Percentiles rank a stretch among this genome's conserved stretches.
phyloP scores from a whole-genome alignment of 495 filamentous ascomycete genomes.

The Podospora didyma region DNA sequence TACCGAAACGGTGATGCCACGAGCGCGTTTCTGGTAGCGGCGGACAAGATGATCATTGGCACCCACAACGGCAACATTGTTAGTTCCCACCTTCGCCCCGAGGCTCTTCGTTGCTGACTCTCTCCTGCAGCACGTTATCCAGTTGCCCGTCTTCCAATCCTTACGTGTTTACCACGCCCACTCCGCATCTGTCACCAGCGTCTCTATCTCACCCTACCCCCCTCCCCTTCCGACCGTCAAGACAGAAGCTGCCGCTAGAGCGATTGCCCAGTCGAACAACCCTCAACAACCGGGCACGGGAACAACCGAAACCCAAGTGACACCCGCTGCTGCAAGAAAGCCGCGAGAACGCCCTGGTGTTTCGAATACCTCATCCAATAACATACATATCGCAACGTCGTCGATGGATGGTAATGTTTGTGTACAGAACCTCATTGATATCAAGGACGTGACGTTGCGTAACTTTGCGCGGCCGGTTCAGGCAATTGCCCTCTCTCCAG shows the following conservation, averaged over 20 bases:
- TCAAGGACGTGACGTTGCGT: conserved; percentile 75
- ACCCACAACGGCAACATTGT: conserved; percentile 98
- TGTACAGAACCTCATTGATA: conserved; percentile 69
- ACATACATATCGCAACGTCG: conserved; percentile 86
- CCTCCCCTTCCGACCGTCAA: conserved; percentile 63
- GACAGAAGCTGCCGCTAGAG: conserved; percentile 45
- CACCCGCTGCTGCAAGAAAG: conserved; percentile 48
- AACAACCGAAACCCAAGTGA: conserved; percentile 46
- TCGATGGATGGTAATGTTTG: conserved; percentile 96
- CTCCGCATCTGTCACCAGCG: conserved; percentile 78
- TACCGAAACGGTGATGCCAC: conserved; percentile 95
- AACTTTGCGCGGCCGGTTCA: conserved; percentile 93
- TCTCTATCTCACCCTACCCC: conserved; percentile 88
- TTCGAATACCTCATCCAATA: conserved; percentile 71
- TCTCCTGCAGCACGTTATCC: conserved; percentile 70
- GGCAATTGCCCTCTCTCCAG: conserved; percentile 84
- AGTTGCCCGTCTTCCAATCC: conserved; percentile 71
- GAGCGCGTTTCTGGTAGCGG: conserved; percentile 80
- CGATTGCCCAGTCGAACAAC: conserved; percentile 41
- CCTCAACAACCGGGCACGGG: conserved; percentile 30
- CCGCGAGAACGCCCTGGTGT: conserved; percentile 46
- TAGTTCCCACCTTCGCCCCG: conserved; percentile 30
- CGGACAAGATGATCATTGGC: conserved; percentile 95
- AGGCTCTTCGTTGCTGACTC: conserved; percentile 13
- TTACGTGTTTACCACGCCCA: conserved; percentile 87